A percentile compares a stretch with the other conserved stretches of the same genome.
Conservation (phyloP, 1,139 yeast species). For the Pichia sp. region DNA sequence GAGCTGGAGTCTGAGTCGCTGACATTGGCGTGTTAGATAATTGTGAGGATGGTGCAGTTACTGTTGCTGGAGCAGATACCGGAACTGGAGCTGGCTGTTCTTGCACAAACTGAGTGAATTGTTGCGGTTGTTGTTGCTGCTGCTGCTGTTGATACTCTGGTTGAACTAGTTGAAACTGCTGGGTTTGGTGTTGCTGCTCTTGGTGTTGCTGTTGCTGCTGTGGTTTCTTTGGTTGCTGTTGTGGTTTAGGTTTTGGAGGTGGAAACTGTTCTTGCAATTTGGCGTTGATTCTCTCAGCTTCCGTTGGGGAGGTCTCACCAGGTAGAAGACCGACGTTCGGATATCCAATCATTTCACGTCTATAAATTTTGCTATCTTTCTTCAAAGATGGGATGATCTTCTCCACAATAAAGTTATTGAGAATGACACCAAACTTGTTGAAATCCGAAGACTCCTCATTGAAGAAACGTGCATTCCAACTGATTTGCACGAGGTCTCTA, state of each 20-base stretch:
- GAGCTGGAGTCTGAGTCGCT: conserved; percentile 69
- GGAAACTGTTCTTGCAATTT: no score
- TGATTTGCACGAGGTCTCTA: conserved; percentile 70
- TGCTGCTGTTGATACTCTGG: conserved; percentile 86
- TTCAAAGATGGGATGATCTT: conserved; percentile 49
- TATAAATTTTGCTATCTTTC: conserved; percentile 32
- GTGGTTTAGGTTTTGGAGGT: no score
- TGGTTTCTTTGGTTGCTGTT: no score
- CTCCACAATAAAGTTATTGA: conserved; percentile 55
- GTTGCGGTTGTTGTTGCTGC: conserved; percentile 83
- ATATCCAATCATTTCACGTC: conserved; percentile 39
- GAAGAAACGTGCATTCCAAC: conserved; percentile 85
- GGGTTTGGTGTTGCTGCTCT: no score
- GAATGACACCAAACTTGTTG: conserved; percentile 61
- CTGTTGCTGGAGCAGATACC: conserved; percentile 48
- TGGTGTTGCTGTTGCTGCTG: no score
- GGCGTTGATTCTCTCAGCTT: no score
- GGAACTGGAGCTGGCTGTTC: conserved; percentile 48
- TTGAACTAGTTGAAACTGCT: no score
- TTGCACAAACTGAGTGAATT: conserved; percentile 71
- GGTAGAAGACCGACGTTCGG: conserved; percentile 77
- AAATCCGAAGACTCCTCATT: conserved; percentile 65
- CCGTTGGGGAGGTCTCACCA: neutral
- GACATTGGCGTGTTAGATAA: conserved; percentile 85
- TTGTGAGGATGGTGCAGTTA: conserved; percentile 49